Conservation (phyloP, 352 stramenopile genomes). For the Globisporangium lucens region DNA sequence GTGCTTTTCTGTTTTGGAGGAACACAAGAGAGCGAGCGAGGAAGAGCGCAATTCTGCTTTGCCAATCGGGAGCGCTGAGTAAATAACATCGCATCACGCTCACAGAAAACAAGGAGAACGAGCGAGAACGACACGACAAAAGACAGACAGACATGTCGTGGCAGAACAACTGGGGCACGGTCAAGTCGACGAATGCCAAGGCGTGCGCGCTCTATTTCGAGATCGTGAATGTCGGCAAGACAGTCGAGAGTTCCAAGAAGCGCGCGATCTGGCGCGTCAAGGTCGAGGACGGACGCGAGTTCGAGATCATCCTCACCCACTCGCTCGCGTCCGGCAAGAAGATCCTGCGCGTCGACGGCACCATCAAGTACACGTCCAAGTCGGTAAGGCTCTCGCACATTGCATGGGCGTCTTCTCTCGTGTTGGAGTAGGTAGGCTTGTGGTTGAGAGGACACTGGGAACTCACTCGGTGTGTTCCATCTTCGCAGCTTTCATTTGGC, state of each 20-base stretch:
- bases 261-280: conserved; percentile 81
- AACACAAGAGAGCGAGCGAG: not conserved
- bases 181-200: conserved; percentile 73
- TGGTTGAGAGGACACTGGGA: not conserved
- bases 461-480: not conserved
- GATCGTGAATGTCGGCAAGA: conserved; percentile 81
- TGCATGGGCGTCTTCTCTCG: not conserved
- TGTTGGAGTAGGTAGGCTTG: not conserved
- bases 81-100: not conserved
- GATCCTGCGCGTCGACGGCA: conserved; percentile 71
- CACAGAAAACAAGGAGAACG: too few species aligned
- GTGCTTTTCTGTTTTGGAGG: not conserved
- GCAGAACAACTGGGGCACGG: conserved; percentile 62
- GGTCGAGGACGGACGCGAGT: conserved; percentile 75
- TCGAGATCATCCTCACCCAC: conserved; percentile 82
- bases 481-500: conserved; percentile 57
- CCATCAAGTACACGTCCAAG: conserved; percentile 75
- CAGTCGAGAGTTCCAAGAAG: conserved; percentile 84
- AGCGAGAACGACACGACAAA: too few species aligned
- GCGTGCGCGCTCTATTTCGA: conserved; percentile 74
- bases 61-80: not conserved
- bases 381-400: conserved; percentile 31
- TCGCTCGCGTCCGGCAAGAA: conserved; percentile 81
- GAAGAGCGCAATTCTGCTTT: conserved; percentile 1
- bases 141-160: conserved; percentile 42